Evolutionary conservation across 2,329 filamentous ascomycete species (phyloP), one percentile per base, ranked within the genome.

Genomic region (Penicillium concentricum): DNA sequence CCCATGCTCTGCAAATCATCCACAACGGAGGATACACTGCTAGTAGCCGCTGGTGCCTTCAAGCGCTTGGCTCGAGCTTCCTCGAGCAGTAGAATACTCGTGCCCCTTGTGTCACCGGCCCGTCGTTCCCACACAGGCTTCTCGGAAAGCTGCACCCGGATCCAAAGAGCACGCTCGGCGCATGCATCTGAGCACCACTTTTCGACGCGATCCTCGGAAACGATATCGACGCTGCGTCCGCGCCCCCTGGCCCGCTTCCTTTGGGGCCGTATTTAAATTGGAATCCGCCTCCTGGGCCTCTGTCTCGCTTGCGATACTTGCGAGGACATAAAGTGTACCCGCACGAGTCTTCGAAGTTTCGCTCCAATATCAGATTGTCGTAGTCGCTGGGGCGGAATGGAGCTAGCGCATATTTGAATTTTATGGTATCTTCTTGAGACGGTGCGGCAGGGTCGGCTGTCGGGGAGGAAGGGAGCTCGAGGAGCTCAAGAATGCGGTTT

Each of bases 301-400:
- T 76, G 16, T 80, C 76, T 50, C 83, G 79, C 32, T 80, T 79
- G 32, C 82, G 79, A 38, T 86, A 86, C n/a, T 84, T 81, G 16
- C 81, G 82, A 0, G 84, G 76, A 73, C 94, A 99, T 28, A 97
- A 81, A 0, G 84, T 81, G 72, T 97, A 97, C 1, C 92, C 94
- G 76, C 94, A 99, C 20, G 84, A 81, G 42, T 83, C 84, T 65
- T 90, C 87, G 63, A 91, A 88, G 72, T 96, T 95, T 67, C 94
- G 89, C 79, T 99, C 94, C 62, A 89, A 84, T 58, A 97, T 87
- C 48, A 97, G 79, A 62, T 90, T 89, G 69, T 96, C 91, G 78
- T 95, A 96, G 78, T 99, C 93, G 51, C 84, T 82, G 0, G 92
- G 91, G 71, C 93, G 90, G 75, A 97, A 97, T 42, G 85, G 81